Evolutionary conservation across 306 rosid species (phyloP).

Genomic region (Spatholobus suberectus): DNA sequence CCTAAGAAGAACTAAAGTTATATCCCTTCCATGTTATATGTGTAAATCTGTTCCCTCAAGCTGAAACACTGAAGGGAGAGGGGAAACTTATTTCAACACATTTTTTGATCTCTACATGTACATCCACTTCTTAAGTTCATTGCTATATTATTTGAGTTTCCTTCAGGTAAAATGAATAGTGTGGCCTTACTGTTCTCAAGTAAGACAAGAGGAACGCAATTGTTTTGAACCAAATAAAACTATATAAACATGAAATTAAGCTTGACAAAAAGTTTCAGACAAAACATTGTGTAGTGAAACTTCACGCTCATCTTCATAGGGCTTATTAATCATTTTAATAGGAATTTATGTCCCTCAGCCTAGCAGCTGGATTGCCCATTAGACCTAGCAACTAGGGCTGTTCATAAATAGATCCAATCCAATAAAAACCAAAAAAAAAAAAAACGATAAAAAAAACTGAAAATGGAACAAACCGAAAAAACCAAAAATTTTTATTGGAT

Average conservation of each 20-base stretch:
- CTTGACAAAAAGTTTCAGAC: neutral
- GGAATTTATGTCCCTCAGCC: neutral
- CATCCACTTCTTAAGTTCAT: neutral
- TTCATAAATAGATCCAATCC: no score
- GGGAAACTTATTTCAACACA: slow-evolving; percentile 11
- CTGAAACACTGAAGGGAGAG: neutral
- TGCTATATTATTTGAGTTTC: neutral
- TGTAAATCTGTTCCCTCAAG: slow-evolving; percentile 16
- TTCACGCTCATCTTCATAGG: slow-evolving; percentile 29
- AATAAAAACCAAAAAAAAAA: no score
- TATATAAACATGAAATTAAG: neutral
- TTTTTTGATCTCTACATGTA: slow-evolving; percentile 24
- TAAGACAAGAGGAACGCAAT: slow-evolving; percentile 3
- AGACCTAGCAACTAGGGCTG: neutral
- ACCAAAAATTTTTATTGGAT: no score
- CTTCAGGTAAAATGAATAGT: neutral
- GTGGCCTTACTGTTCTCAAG: slow-evolving; percentile 5
- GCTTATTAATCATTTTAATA: slow-evolving; percentile 1
- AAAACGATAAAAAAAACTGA: no score
- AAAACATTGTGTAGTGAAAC: neutral
- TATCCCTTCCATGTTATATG: slow-evolving; percentile 22
- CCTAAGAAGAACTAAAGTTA: slow-evolving; percentile 26
- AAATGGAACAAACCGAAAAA: no score
- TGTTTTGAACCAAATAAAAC: slow-evolving; percentile 1
- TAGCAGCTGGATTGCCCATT: neutral